Conservation (phyloP, 2,329 filamentous ascomycete species). For the Incumbomyces delicatus region DNA sequence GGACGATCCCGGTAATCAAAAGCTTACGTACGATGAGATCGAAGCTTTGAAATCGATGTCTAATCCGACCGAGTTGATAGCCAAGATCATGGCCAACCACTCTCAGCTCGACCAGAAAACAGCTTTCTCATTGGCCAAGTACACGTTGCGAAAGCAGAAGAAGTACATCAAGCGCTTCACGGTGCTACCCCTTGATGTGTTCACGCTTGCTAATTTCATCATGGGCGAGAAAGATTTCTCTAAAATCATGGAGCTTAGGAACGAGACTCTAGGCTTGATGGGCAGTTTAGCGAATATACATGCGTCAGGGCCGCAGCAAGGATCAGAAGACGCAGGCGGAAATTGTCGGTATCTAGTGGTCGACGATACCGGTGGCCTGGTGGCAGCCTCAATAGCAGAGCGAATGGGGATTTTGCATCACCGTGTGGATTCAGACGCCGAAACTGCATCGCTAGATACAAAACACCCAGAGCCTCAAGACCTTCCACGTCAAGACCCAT, state of each 20-base stretch:
- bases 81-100: slow-evolving; percentile 85
- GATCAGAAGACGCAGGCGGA: not conserved
- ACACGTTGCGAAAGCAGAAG: slow-evolving; percentile 84
- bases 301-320: slow-evolving; percentile 37
- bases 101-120: slow-evolving; percentile 90
- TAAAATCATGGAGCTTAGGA: slow-evolving; percentile 75
- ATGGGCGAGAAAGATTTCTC: slow-evolving; percentile 68
- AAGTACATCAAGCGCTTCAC: slow-evolving; percentile 89
- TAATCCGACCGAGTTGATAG: slow-evolving; percentile 79
- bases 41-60: slow-evolving; percentile 62
- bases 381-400: slow-evolving; percentile 78
- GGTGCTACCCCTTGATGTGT: slow-evolving; percentile 71
- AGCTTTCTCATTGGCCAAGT: slow-evolving; percentile 84
- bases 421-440: slow-evolving; percentile 1
- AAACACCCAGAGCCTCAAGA: slow-evolving; percentile 21
- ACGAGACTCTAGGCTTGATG: slow-evolving; percentile 71
- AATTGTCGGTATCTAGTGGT: slow-evolving; percentile 65
- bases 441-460: slow-evolving; percentile 17
- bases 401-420: slow-evolving; percentile 71
- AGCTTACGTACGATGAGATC: slow-evolving; percentile 61
- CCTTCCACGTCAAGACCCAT: slow-evolving; percentile 11
- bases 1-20: slow-evolving; percentile 61
- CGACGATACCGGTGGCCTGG: slow-evolving; percentile 75
- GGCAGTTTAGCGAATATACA: slow-evolving; percentile 86
- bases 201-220: slow-evolving; percentile 64